Evolutionary conservation across 805 yeast species (phyloP), one percentile per base, ranked within the genome.

Genomic region (Kazachstania africana): DNA sequence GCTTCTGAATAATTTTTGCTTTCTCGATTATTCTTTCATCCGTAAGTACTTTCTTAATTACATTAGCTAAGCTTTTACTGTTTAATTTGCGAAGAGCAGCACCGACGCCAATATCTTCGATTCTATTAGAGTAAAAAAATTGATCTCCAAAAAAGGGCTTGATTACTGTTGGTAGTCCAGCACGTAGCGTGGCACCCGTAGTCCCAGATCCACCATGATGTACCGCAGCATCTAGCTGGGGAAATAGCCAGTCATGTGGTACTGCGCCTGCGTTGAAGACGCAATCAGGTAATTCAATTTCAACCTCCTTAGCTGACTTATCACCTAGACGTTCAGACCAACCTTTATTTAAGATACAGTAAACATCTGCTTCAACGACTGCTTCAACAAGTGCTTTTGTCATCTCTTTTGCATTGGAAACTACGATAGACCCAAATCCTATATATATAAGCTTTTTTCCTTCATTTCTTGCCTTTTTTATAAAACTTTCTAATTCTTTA

Each of bases 121-220:
- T 78, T 36, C 96, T 65, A 15, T 70, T 63, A 0, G 94, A 95
- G 53, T 82, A 88, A 51, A 88, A 88, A 50, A 82, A 87, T 56
- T 88, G 97, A 55, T 88, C 97, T 0, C 95, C 97, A 53, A 88
- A 88, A 48, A 88, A 88, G 2, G 97, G 97, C 53, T 87, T 88
- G 44, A 88, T 74, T 21, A 88, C 68, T 0, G 94, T 84, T 1
- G 97, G 96, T 20, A 80, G 54, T 0, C 97, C 97, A 10, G 81
- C 78, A 38, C 87, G 63, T 33, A 88, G 53, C 2, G 93, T 70
- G 0, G 95, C 95, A 6, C 97, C 97, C 0, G 96, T 88, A 0
- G 96, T 83, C 2, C 97, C 97, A 0, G 94, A 78, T 0, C 97
- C 97, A 24, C 97, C 97, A 52, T 88, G 97, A 51, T 88, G 97